Percentiles rank a stretch among this genome's conserved stretches.
phyloP scores from a whole-genome alignment of 257 asterid species.

The Solanum neorickii region DNA sequence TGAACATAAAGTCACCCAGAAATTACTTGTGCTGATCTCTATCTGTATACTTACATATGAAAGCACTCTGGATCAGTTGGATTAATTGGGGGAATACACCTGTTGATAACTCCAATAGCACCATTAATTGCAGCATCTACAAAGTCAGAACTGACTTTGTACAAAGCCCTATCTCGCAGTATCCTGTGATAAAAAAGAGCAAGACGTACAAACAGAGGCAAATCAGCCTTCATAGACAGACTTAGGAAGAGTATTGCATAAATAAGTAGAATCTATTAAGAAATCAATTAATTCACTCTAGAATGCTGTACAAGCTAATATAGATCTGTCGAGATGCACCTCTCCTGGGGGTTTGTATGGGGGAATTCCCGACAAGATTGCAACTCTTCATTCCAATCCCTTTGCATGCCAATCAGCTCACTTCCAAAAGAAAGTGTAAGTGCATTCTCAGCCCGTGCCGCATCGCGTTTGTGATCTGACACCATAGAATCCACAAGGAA shows the following conservation, averaged over 20 bases:
- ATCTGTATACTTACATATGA: slow-evolving; percentile 57
- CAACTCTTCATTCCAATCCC: slow-evolving; percentile 97
- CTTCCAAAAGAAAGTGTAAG: slow-evolving; percentile 82
- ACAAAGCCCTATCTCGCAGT: slow-evolving; percentile 85
- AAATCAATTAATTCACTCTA: not conserved
- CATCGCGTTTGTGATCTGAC: slow-evolving; percentile 91
- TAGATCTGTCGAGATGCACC: slow-evolving; percentile 28
- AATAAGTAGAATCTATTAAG: not conserved
- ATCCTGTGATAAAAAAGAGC: slow-evolving; percentile 38
- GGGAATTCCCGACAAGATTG: slow-evolving; percentile 95
- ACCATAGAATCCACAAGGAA: slow-evolving; percentile 5
- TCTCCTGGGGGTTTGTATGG: slow-evolving; percentile 71
- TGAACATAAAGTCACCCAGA: not conserved
- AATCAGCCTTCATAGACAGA: not conserved
- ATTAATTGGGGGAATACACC: slow-evolving; percentile 92
- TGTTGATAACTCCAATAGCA: slow-evolving; percentile 81
- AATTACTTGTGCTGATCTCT: not conserved
- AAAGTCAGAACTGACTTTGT: slow-evolving; percentile 86
- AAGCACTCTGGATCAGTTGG: slow-evolving; percentile 98
- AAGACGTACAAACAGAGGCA: not conserved
- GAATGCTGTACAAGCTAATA: not conserved
- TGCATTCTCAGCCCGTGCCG: slow-evolving; percentile 87
- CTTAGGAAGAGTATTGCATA: not conserved
- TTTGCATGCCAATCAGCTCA: slow-evolving; percentile 96
- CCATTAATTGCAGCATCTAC: slow-evolving; percentile 92